Evolutionary conservation across 345 rosid genomes (phyloP), one percentile per base, ranked within the genome.

Genomic region (Sonneratia caseolaris): DNA sequence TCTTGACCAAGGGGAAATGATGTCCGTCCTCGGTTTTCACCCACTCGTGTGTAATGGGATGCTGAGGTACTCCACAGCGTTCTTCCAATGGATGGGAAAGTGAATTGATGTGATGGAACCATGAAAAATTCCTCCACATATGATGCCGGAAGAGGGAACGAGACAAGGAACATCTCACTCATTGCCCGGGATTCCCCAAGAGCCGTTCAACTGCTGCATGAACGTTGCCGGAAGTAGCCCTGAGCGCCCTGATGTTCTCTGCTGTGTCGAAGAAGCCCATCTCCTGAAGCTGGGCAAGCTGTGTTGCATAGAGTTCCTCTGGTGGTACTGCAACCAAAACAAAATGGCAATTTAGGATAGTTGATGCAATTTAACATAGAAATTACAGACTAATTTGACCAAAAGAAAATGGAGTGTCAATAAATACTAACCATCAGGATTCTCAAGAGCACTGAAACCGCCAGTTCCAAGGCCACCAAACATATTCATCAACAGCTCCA

Each of bases 151-250:
- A 68, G 21, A 13, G 27, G 35, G 21, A 43, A 68, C 18, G 35
- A n/a, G 14, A 37, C 14, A 19, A 0, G 51, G n/a, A 40, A 40
- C 35, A 2, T 27, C 32, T 32, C 38, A 12, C 64, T 75, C 53
- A 75, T 40, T 64, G 88, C 18, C 96, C 97, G 8, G 78, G 68
- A 77, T 87, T 92, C 32, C 96, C 96, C 81, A 92, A 80, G 69
- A 92, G 96, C 32, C 92, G 90, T 83, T 92, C 97, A 32, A 92
- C 94, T 5, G 97, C 97, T 64, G 96, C 97, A 64, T 92, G 87
- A 35, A 92, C 94, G 43, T 92, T 92, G 32, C 97, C 97, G 21
- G 87, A 84, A 14, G 94, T 87, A 40, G 96, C 96, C 67, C 84
- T 82, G 66, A 92, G 81, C 1, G 97, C 96, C 61, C 94, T 79